phyloP scores from a whole-genome alignment of 306 rosid genomes.

The Neltuma alba region DNA sequence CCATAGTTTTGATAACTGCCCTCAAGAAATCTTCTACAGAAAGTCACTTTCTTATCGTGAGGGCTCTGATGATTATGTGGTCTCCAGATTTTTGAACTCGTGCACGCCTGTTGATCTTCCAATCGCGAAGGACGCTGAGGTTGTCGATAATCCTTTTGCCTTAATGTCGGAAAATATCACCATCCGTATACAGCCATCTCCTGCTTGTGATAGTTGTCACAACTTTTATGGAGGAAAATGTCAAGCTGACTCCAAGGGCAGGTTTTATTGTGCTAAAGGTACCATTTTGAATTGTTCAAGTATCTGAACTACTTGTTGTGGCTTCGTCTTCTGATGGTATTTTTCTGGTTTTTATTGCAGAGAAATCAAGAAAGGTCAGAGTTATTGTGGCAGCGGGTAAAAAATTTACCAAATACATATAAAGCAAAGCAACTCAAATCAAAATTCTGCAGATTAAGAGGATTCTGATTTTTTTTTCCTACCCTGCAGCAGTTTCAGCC shows the following conservation, averaged over 20 bases:
- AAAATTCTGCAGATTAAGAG: background rate
- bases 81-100: background rate
- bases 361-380: background rate
- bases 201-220: constrained; percentile 32
- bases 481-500: background rate
- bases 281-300: background rate
- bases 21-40: background rate
- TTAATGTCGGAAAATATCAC: background rate
- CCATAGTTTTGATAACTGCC: background rate
- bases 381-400: background rate
- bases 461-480: background rate
- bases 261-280: constrained; percentile 35
- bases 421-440: background rate
- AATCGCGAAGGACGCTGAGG: background rate
- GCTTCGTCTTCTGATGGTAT: background rate
- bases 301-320: background rate
- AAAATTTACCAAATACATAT: background rate
- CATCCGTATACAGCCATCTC: constrained; percentile 5
- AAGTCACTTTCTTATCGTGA: background rate
- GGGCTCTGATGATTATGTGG: background rate
- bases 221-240: constrained; percentile 30
- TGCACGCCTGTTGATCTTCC: constrained; percentile 38
- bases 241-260: constrained; percentile 10
- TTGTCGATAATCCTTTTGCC: background rate
- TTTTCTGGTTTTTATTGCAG: background rate